Base-by-base conservation (phyloP, 257 asterid species). In the Solanum paucissectum region DNA sequence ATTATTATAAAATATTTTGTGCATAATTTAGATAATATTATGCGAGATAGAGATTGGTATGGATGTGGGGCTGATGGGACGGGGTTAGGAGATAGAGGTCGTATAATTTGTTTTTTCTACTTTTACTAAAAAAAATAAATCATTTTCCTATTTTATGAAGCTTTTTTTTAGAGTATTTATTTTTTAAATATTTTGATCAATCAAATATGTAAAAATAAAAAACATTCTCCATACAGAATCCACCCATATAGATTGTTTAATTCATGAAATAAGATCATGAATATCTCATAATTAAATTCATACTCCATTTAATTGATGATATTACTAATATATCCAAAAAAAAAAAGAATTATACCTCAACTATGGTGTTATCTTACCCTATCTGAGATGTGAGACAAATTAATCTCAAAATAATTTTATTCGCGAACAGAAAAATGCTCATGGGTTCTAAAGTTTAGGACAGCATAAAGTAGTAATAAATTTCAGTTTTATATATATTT, bases 391-490 rank as follows among this genome's bases (percentile, higher is more conserved):
- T n/a, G 8, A 64, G 14, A 11, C 1, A n/a, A 64, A 25, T 64
- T n/a, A 1, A 62, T 62, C 7, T 23, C 4, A 62, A 23, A 21
- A 60, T 3, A 21, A 62, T 5, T 5, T 49, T 64, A n/a, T 64
- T 1, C 8, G 18, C 72, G 2, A 25, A 11, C 1, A 4, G 1
- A 4, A 12, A 4, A 0, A 64, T 21, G 1, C 6, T 6, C 4
- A 25, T 12, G 36, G 36, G 1, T 71, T 32, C n/a, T 14, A 16
- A 33, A 36, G 9, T 36, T 74, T 36, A 34, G 5, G 2, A 10
- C 3, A 20, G 1, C 34, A 74, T 5, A 4, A 74, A 36, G 42
- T 9, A 36, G 7, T 34, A 16, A 3, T 18, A 33, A 72, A 33
- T 72, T 72, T 33, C 1, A 33, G 0, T 16, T 71, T 0, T 32